Evolutionary conservation across 495 filamentous ascomycete genomes (phyloP).

Genomic region (Hypoxylon fragiforme): DNA sequence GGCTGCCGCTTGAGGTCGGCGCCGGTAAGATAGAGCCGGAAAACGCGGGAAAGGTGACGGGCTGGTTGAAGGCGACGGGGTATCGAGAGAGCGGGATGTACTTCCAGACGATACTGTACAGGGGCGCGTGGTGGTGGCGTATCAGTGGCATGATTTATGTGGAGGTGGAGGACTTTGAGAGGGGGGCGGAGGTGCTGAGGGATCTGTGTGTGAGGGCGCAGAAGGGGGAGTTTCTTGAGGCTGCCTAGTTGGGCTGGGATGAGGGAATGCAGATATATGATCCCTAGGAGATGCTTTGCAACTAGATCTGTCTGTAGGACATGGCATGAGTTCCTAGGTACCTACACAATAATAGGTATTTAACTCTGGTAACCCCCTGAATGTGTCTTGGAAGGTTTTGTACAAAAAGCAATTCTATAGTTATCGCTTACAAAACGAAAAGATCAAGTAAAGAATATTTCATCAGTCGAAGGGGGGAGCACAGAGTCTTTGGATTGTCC

Average conservation of each 20-base stretch:
- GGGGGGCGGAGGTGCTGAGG: constrained; percentile 56
- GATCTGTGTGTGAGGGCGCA: constrained; percentile 59
- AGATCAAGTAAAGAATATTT: constrained; percentile 34
- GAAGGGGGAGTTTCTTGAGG: constrained; percentile 45
- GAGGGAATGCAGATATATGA: too few species aligned
- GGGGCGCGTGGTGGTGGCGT: constrained; percentile 62
- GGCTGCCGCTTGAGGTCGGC: constrained; percentile 59
- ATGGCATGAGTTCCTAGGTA: too few species aligned
- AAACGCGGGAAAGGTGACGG: constrained; percentile 6
- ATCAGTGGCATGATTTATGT: constrained; percentile 73
- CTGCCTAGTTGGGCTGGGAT: not conserved
- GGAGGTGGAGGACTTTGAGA: constrained; percentile 69
- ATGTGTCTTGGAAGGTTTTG: too few species aligned
- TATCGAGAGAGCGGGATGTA: constrained; percentile 25
- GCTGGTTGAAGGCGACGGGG: constrained; percentile 28
- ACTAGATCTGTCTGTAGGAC: too few species aligned
- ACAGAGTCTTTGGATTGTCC: constrained; percentile 35
- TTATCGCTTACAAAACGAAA: constrained; percentile 36
- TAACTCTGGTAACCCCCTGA: too few species aligned
- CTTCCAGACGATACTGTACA: constrained; percentile 56
- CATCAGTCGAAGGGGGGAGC: constrained; percentile 34
- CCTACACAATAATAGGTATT: too few species aligned
- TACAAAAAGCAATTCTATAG: constrained; percentile 29
- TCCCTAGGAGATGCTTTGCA: too few species aligned
- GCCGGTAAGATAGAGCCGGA: constrained; percentile 19